Evolutionary conservation across 139 green algal genomes (phyloP), one percentile per base, ranked within the genome.

Genomic region (Mesotaenium endlicherianum): DNA sequence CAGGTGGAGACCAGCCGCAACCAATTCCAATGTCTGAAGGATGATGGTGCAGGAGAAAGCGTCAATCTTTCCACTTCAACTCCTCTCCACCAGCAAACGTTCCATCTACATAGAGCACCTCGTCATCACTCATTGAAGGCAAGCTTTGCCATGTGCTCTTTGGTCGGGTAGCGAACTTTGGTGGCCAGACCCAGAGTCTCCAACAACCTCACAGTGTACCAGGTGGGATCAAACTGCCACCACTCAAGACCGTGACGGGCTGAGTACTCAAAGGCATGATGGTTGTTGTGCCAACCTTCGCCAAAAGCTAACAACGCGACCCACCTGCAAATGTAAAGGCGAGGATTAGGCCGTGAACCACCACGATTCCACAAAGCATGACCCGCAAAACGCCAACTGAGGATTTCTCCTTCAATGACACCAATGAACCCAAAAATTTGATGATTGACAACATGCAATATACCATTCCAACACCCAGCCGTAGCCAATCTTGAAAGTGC

Each of bases 241-340:
- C 91, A 93, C 80, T 94, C 83, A 26, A 95, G 85, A 0, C 93
- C 93, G 49, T 95, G 93, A 0, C 89, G 83, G 3, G 91, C 91
- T 1, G 69, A 89, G 76, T 90, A 93, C 83, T 93, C 88, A 39
- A 95, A 94, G 0, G 91, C 91, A 80, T 98, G 95, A 88, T 98
- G 95, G 91, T 98, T 97, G 93, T 97, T 97, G 92, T 99, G 96
- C 96, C 95, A 97, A 16, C 95, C 95, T 87, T 98, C 95, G 43
- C 95, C 95, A 80, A 95, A 98, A 0, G 93, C 95, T 36, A 98
- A 90, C 26, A 97, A 77, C 34, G 89, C 94, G 42, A 97, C 92
- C 90, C 90, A 94, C 92, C 92, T 92, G 90, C 20, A 72, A 72
- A 72, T n/a, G n/a, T n/a, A n/a, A n/a, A n/a, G n/a, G n/a, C n/a